These are phyloP conservation scores for Stagonosporopsis rhizophila DNA, from an alignment of 2,329 filamentous ascomycete species.

Conservation along the genomic window DNA sequence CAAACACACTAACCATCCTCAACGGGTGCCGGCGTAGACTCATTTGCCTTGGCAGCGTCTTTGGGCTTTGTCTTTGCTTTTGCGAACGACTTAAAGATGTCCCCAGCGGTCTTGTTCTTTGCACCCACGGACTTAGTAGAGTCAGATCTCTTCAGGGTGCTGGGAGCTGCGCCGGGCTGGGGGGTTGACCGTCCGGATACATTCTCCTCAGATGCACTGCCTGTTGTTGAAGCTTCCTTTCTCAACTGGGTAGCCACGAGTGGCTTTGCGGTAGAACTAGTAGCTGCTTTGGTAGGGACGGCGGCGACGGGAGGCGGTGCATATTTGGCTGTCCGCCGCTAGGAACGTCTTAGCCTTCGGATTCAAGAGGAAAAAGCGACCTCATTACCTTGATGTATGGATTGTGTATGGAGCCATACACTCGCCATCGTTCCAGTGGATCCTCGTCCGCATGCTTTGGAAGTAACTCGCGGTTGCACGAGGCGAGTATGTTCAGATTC, in stretches of 20 bases:
- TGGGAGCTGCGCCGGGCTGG: slow-evolving; percentile 30
- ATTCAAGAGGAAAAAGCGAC: background rate
- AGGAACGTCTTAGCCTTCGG: slow-evolving; percentile 23
- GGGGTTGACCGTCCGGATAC: slow-evolving; percentile 45
- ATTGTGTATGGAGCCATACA: slow-evolving; percentile 79
- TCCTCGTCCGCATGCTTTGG: slow-evolving; percentile 65
- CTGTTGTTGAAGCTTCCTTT: slow-evolving; percentile 30
- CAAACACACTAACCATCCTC: slow-evolving; percentile 57
- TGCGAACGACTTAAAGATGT: slow-evolving; percentile 82
- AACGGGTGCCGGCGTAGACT: slow-evolving; percentile 48
- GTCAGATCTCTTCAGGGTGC: slow-evolving; percentile 43
- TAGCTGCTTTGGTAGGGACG: slow-evolving; percentile 20
- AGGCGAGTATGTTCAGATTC: slow-evolving; percentile 71
- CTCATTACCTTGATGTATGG: slow-evolving; percentile 64
- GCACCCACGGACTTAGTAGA: slow-evolving; percentile 59
- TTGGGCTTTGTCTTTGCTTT: slow-evolving; percentile 67
- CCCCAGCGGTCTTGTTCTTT: slow-evolving; percentile 62
- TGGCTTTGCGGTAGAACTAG: slow-evolving; percentile 28
- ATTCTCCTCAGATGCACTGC: slow-evolving; percentile 44
- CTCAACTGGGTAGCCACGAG: slow-evolving; percentile 26
- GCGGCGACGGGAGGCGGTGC: slow-evolving; percentile 44
- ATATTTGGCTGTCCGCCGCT: slow-evolving; percentile 55
- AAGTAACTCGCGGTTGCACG: slow-evolving; percentile 70
- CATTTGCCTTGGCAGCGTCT: slow-evolving; percentile 52
- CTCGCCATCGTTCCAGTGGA: slow-evolving; percentile 63